Evolutionary conservation across 805 yeast species (phyloP), one percentile per base, ranked within the genome.

Genomic region (Brettanomyces custersianus): DNA sequence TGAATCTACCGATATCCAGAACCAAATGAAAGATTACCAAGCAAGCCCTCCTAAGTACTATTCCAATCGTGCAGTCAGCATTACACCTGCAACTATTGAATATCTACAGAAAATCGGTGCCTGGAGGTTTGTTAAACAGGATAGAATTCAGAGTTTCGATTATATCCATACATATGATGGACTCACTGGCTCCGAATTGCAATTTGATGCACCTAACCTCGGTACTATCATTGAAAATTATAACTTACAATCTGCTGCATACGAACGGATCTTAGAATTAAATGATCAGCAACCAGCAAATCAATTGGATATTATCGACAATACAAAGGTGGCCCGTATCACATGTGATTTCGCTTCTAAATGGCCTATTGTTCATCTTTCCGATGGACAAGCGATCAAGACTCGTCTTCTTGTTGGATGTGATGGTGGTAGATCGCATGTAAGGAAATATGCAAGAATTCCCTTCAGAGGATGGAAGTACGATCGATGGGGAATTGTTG

Each of bases 351-450:
- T 57, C 0, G 22, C 35, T 15, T 59, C 60, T 20, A 72, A 74
- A 33, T 85, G 96, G 95, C 96, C 96, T 1, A 52, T 75, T 7
- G 77, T 90, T 11, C 63, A 70, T 19, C 62, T 88, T 11, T 71
- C 74, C 11, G 72, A 71, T 42, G 96, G 95, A 1, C 70, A 72
- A 11, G 44, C 51, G 10, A 65, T 79, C 34, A 72, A 73, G 48
- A 71, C 95, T 0, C 67, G 95, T 37, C 64, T 88, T n/a, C 63
- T 88, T 16, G 74, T 92, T 12, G 98, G 98, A 7, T 95, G 96
- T 27, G 98, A 92, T 55, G 98, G 98, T 1, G 86, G 77, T 55
- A 85, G 87, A 55, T 87, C 96, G 1, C 96, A 96, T 0, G 97
- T 83, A 5, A 70, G 96, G 33, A 68, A 71, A 43, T 88, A 71